These are phyloP conservation scores for Rhodomyrtus psidioides DNA, from an alignment of 441 rosid species.

Conservation along the genomic window DNA sequence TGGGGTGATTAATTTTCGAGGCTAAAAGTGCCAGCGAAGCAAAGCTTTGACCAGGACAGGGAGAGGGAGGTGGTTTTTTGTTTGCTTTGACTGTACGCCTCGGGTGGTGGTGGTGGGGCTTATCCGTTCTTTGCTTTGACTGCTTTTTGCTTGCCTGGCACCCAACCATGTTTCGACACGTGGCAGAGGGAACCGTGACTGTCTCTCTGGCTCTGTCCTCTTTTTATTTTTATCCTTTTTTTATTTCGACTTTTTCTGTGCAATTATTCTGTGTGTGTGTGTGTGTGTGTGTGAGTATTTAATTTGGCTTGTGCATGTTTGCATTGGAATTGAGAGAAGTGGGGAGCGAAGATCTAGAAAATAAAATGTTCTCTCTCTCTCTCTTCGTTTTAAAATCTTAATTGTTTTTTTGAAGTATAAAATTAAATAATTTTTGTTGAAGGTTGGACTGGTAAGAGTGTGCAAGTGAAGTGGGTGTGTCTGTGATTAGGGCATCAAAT, in stretches of 20 bases:
- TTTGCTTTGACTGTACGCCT: conserved; percentile 58
- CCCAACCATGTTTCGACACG: conserved; percentile 23
- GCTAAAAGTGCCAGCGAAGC: conserved; percentile 35
- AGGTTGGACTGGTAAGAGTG: neutral
- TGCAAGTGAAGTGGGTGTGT: neutral
- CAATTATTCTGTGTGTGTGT: neutral
- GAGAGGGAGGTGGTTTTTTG: neutral
- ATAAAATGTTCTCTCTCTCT: neutral
- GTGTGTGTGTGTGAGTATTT: neutral
- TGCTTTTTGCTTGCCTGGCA: neutral
- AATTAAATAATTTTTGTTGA: neutral
- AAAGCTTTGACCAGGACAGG: conserved; percentile 49
- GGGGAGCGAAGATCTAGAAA: neutral
- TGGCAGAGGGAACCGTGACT: neutral
- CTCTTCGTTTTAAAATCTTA: neutral
- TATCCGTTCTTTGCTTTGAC: conserved; percentile 35
- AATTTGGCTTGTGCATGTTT: neutral
- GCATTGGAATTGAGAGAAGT: neutral
- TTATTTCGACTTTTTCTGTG: neutral
- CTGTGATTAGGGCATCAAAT: neutral
- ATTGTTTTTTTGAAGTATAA: neutral
- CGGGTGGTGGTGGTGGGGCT: conserved; percentile 21
- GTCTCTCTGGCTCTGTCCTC: neutral
- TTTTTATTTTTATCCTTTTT: neutral
- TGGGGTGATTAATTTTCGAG: neutral